Percentiles rank a stretch among this genome's conserved stretches.
Evolutionary conservation across 306 rosid genomes (phyloP).

Genomic region (barrel medic (Medicago truncatula)): DNA sequence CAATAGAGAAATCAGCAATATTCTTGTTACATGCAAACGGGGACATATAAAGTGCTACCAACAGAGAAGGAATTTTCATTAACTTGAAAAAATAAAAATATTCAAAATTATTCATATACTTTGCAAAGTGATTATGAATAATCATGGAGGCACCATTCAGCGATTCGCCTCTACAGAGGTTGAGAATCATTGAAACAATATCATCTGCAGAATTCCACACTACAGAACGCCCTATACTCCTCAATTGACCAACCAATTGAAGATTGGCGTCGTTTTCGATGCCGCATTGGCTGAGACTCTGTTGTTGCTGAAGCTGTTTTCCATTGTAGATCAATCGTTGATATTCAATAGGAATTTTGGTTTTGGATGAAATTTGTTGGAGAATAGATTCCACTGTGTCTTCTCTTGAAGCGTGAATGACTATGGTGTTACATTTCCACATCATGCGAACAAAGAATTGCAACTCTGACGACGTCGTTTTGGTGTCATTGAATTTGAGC

Average conservation of each 20-base stretch:
- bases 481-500: not conserved
- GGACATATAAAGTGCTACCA: slow-evolving; percentile 64
- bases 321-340: slow-evolving; percentile 69
- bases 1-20: slow-evolving; percentile 51
- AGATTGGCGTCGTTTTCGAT: slow-evolving; percentile 68
- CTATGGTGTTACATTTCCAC: slow-evolving; percentile 53
- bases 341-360: slow-evolving; percentile 58
- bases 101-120: slow-evolving; percentile 39
- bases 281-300: slow-evolving; percentile 61
- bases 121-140: slow-evolving; percentile 43
- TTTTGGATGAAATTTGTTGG: slow-evolving; percentile 41
- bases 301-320: slow-evolving; percentile 66
- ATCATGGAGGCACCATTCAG: not conserved
- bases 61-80: slow-evolving; percentile 54
- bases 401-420: slow-evolving; percentile 54
- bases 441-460: slow-evolving; percentile 64
- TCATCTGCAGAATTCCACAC: slow-evolving; percentile 57
- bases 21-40: slow-evolving; percentile 37
- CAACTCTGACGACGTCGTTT: slow-evolving; percentile 38
- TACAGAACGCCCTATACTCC: slow-evolving; percentile 56
- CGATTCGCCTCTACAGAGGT: slow-evolving; percentile 57
- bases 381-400: slow-evolving; percentile 65
- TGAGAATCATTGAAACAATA: slow-evolving; percentile 45
- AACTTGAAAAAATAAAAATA: slow-evolving; percentile 47
- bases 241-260: slow-evolving; percentile 67